Percentiles rank a stretch among this genome's conserved stretches.
phyloP scores from a whole-genome alignment of 2,329 filamentous ascomycete species.

The Fusarium foetens region DNA sequence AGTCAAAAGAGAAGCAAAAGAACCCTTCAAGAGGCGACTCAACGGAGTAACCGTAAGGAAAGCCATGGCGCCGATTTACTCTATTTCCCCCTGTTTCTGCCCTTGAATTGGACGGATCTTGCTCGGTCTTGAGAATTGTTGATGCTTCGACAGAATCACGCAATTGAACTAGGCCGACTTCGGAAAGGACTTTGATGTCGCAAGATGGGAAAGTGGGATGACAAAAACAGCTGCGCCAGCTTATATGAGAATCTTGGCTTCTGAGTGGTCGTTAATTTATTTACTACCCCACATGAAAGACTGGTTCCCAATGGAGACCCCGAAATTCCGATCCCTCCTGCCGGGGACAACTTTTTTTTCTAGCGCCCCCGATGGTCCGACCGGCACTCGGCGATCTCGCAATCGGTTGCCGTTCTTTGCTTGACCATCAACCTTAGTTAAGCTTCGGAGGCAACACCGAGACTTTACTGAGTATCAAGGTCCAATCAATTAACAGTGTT shows the following conservation, averaged over 20 bases:
- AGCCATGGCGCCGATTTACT: conserved; percentile 25
- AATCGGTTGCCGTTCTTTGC: conserved; percentile 35
- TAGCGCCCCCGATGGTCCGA: conserved; percentile 40
- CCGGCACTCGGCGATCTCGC: conserved; percentile 40
- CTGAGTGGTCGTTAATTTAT: not conserved
- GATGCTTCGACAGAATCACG: conserved; percentile 54
- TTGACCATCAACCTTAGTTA: not conserved
- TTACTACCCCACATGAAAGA: conserved; percentile 28
- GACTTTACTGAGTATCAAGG: not conserved
- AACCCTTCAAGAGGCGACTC: conserved; percentile 39
- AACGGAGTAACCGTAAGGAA: conserved; percentile 39
- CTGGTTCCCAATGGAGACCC: conserved; percentile 38
- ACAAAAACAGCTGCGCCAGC: conserved; percentile 13
- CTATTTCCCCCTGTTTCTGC: conserved; percentile 22
- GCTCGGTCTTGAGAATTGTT: conserved; percentile 48
- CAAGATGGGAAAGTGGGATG: conserved; percentile 29
- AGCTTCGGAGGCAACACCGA: conserved; percentile 11
- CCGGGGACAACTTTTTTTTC: conserved; percentile 10
- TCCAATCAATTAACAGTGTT: conserved; percentile 4
- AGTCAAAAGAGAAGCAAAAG: conserved; percentile 22
- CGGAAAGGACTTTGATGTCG: conserved; percentile 46
- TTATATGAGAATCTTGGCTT: fast-evolving
- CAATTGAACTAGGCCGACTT: conserved; percentile 50
- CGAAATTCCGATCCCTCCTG: conserved; percentile 39
- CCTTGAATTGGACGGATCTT: conserved; percentile 35